These are phyloP conservation scores for Pseudocercospora eumusae DNA, from an alignment of 2,329 filamentous ascomycete species.

Conservation along the genomic window DNA sequence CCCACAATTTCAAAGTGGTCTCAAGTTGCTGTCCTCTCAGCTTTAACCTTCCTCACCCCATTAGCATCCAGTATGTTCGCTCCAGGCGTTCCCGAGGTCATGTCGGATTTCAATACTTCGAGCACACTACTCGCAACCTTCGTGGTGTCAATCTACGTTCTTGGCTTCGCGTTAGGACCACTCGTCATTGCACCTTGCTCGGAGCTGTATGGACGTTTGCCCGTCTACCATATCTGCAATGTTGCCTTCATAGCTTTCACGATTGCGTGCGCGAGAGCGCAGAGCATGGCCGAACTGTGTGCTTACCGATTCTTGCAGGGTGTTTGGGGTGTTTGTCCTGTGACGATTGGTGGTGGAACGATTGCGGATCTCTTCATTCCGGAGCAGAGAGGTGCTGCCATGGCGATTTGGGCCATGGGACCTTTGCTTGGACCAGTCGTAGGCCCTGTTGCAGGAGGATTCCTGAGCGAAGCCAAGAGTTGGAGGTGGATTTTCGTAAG, in stretches of 20 bases:
- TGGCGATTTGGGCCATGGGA: conserved; percentile 36
- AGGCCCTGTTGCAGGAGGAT: conserved; percentile 63
- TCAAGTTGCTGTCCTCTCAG: conserved; percentile 51
- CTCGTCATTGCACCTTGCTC: conserved; percentile 47
- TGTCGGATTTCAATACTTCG: conserved; percentile 60
- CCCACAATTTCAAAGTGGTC: conserved; percentile 48
- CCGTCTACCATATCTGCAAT: conserved; percentile 36
- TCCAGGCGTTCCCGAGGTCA: conserved; percentile 63
- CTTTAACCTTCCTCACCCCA: conserved; percentile 54
- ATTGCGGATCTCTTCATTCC: conserved; percentile 38
- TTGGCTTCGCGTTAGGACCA: conserved; percentile 54
- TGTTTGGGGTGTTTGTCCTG: conserved; percentile 38
- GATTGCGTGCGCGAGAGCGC: conserved; percentile 37
- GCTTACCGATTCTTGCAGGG: conserved; percentile 38
- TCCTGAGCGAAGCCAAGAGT: conserved; percentile 60
- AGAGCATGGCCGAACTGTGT: conserved; percentile 34
- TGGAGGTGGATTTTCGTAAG: conserved; percentile 63
- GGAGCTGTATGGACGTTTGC: conserved; percentile 41
- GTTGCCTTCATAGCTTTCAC: conserved; percentile 38
- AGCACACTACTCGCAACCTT: conserved; percentile 60
- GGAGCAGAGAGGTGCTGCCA: conserved; percentile 36
- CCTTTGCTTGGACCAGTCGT: conserved; percentile 30
- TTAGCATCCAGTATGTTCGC: conserved; percentile 65
- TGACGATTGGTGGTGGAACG: conserved; percentile 34
- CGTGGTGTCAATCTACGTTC: conserved; percentile 65